phyloP scores from a whole-genome alignment of 1,284 basidiomycete genomes.

The Tylopilus microsporus region DNA sequence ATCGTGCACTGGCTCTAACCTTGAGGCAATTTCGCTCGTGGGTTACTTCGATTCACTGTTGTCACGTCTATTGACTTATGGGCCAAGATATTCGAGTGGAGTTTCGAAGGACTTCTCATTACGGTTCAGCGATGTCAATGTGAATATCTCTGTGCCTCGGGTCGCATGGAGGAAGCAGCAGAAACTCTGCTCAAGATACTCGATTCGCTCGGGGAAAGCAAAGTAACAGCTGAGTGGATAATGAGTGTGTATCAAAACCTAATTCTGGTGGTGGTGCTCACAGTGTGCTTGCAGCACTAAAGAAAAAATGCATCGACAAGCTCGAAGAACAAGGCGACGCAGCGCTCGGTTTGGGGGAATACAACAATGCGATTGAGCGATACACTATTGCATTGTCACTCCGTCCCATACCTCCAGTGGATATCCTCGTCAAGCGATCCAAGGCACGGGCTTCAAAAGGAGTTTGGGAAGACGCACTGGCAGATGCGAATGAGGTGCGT shows the following conservation, averaged over 20 bases:
- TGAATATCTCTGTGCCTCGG: not conserved
- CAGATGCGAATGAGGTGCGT: constrained; percentile 7
- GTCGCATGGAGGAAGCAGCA: not conserved
- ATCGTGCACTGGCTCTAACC: not conserved
- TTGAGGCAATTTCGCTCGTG: not conserved
- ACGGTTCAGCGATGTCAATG: not conserved
- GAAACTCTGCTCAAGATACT: not conserved
- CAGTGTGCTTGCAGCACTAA: not conserved
- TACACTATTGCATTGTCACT: constrained; percentile 6
- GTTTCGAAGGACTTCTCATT: not conserved
- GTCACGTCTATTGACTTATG: not conserved
- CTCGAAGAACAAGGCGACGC: not conserved
- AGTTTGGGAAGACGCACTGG: constrained; percentile 2
- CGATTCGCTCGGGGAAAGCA: not conserved
- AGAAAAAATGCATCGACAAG: not conserved
- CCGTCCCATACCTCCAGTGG: no score
- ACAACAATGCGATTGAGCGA: not conserved
- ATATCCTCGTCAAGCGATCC: no score
- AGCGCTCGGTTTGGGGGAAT: not conserved
- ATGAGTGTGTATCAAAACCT: not conserved
- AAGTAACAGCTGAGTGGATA: not conserved
- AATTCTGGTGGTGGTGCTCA: no score
- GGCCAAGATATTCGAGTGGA: not conserved
- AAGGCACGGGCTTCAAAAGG: no score
- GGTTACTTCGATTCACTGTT: not conserved